Conservation (phyloP, 2,329 filamentous ascomycete genomes). For the Fusarium chuoi region DNA sequence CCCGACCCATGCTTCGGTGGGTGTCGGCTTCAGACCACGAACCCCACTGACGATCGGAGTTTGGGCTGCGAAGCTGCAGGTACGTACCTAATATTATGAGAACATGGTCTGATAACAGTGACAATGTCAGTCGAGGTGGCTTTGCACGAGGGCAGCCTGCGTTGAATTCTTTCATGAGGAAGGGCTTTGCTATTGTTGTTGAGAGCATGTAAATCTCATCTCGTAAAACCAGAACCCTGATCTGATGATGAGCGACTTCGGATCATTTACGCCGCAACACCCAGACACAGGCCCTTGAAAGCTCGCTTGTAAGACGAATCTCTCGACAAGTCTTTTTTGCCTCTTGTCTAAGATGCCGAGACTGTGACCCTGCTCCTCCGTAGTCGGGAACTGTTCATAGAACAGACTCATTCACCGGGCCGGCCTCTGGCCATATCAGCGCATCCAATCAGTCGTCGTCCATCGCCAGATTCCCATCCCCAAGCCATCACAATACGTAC, state of each 20-base stretch:
- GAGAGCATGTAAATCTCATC: background rate
- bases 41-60: constrained; percentile 21
- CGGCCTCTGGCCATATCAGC: constrained; percentile 29
- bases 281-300: background rate
- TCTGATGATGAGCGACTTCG: constrained; percentile 23
- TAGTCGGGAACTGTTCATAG: constrained; percentile 3
- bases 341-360: constrained; percentile 9
- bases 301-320: constrained; percentile 7
- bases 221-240: background rate
- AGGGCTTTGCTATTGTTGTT: background rate
- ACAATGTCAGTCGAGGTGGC: constrained; percentile 28
- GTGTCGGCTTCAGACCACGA: constrained; percentile 8
- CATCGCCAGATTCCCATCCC: constrained; percentile 2
- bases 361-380: constrained; percentile 12
- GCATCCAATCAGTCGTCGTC: constrained; percentile 21
- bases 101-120: constrained; percentile 17
- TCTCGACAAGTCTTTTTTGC: background rate
- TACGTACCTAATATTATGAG: constrained; percentile 15
- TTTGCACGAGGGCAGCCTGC: background rate
- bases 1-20: constrained; percentile 19
- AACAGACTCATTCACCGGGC: constrained; percentile 25
- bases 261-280: constrained; percentile 2
- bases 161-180: background rate
- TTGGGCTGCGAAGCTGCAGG: background rate
- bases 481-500: background rate